Base-by-base conservation (phyloP, 2,329 filamentous ascomycete genomes). In the Fusarium compactum region DNA sequence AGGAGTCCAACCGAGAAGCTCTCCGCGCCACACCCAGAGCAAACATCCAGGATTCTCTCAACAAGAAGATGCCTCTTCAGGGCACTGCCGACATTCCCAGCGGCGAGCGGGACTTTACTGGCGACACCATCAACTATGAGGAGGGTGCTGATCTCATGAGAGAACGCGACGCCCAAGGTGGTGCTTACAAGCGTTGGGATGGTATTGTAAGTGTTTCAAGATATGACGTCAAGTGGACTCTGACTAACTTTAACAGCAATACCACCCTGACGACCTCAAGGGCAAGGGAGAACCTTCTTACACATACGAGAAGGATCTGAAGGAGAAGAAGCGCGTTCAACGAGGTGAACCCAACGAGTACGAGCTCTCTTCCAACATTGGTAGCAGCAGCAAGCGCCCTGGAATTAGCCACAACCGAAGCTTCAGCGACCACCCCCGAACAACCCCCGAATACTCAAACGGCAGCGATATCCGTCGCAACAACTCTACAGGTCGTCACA, bases 121-220 rank as follows among this genome's bases (percentile, higher is more conserved):
- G 95, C 5, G 86, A 89, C 56, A 82, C 86, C 14, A 93, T 97
- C 84, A 71, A 90, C 29, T 98, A 98, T 75, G 85, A 93, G 74
- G 94, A 98, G 76, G 94, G 94, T n/a, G 86, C 91, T 4, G 94
- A 97, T 76, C 84, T 97, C 77, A 94, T 95, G 91, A 86, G 91
- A 52, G 93, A 95, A 74, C 80, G 82, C 1, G 88, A 91, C 65
- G 87, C 88, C 5, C 77, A 82, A 1, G 92, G 92, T 18, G 92
- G 91, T n/a, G 85, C 92, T 16, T 97, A 96, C 77, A 92, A 89
- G 81, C 87, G 93, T 48, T 95, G 89, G 83, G 87, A 90, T 6
- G 90, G 89, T 52, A 78, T 92, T 71, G 94, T 96, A 85, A 80
- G 91, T 86, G 16, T 22, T 27, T 12, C 14, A 4, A 16, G 27